These are phyloP conservation scores for Colletotrichum cuscutae DNA, from an alignment of 2,329 filamentous ascomycete genomes.

Conservation along the genomic window DNA sequence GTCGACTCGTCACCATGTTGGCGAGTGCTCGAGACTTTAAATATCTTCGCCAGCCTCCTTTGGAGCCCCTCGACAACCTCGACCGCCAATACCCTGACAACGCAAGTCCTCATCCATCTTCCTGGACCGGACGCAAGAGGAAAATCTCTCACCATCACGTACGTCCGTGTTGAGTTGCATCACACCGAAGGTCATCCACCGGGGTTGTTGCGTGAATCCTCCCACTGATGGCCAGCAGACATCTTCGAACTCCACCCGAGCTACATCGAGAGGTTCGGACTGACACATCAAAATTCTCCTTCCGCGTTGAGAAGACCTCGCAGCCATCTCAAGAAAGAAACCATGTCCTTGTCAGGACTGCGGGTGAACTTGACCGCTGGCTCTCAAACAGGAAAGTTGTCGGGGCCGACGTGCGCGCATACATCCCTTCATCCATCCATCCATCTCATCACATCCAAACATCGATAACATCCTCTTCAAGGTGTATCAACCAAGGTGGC, in stretches of 20 bases:
- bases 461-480: neutral
- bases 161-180: slow-evolving; percentile 30
- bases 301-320: slow-evolving; percentile 11
- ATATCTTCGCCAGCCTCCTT: slow-evolving; percentile 16
- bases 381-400: slow-evolving; percentile 21
- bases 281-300: slow-evolving; percentile 6
- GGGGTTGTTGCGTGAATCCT: slow-evolving; percentile 1
- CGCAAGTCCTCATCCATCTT: neutral
- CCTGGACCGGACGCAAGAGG: slow-evolving; percentile 13
- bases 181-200: slow-evolving; percentile 4
- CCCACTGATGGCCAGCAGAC: neutral
- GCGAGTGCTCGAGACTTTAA: slow-evolving; percentile 26
- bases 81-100: neutral
- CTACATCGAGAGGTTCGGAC: neutral
- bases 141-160: slow-evolving; percentile 10
- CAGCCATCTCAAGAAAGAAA: neutral
- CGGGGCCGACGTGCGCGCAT: slow-evolving; percentile 3
- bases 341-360: slow-evolving; percentile 18
- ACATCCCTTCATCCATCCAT: neutral
- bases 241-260: slow-evolving; percentile 9
- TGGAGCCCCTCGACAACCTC: neutral
- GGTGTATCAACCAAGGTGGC: neutral
- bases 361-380: neutral
- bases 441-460: neutral
- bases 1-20: neutral